Evolutionary conservation across 163 green algal genomes (phyloP).

Genomic region (Chlamydomonas reinhardtii): DNA sequence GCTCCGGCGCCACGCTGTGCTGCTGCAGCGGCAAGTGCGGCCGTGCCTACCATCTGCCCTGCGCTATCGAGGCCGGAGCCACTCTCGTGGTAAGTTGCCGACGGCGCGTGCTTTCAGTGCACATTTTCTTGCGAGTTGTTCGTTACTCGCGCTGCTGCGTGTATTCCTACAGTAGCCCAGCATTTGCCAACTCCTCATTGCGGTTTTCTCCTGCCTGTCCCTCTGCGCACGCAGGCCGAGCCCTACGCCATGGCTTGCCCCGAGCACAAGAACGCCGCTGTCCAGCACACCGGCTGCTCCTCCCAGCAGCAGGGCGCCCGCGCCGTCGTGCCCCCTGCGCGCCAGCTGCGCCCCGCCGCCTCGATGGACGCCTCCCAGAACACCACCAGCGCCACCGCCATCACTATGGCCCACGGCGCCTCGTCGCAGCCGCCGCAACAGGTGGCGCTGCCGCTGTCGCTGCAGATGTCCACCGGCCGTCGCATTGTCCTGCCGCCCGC

Average conservation of each 20-base stretch:
- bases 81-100: background rate
- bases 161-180: too few relatives aligned
- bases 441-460: slow-evolving; percentile 20
- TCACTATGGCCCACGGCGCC: background rate
- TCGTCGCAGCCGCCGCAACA: slow-evolving; percentile 6
- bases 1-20: slow-evolving; percentile 26
- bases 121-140: too few relatives aligned
- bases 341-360: background rate
- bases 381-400: background rate
- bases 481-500: slow-evolving; percentile 2
- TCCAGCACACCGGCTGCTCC: background rate
- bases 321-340: background rate
- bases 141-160: too few relatives aligned
- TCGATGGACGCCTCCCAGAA: background rate
- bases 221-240: slow-evolving; percentile 45
- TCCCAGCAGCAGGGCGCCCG: background rate
- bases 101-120: too few relatives aligned
- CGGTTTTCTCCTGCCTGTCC: too few relatives aligned
- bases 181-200: too few relatives aligned
- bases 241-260: slow-evolving; percentile 44
- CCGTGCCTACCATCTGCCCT: slow-evolving; percentile 42
- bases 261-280: slow-evolving; percentile 9
- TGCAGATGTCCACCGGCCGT: slow-evolving; percentile 17
- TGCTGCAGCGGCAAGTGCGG: slow-evolving; percentile 46
- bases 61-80: slow-evolving; percentile 37